A percentile compares a stretch with the other conserved stretches of the same genome.
phyloP scores from a whole-genome alignment of 2,329 filamentous ascomycete genomes.

The Dactylonectria estremocensis region DNA sequence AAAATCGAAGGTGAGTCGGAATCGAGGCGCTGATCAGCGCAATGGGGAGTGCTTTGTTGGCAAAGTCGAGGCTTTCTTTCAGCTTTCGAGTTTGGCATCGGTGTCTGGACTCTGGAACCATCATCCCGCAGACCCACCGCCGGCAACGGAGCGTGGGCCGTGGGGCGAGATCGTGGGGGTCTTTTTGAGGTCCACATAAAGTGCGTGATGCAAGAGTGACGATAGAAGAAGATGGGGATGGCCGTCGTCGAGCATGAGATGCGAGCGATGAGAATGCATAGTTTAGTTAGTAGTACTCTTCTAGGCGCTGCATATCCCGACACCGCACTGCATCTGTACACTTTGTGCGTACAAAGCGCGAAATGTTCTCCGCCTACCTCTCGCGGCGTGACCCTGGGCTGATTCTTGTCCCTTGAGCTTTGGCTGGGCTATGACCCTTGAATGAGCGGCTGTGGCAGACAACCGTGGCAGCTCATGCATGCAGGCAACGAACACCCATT shows the following conservation, averaged over 20 bases:
- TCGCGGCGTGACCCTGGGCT: not conserved
- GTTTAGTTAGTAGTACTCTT: not conserved
- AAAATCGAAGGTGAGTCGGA: conserved; percentile 5
- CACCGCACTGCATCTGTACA: not conserved
- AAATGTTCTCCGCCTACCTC: not conserved
- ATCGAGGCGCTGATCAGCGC: not conserved
- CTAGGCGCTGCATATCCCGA: not conserved
- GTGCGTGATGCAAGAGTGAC: conserved; percentile 31
- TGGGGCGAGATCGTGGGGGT: conserved; percentile 44
- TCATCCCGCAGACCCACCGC: conserved; percentile 34
- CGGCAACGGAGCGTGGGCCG: conserved; percentile 36
- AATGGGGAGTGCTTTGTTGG: conserved; percentile 12
- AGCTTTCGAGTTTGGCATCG: conserved; percentile 16
- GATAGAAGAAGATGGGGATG: conserved; percentile 19
- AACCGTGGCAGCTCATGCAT: conserved; percentile 26
- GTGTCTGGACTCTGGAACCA: conserved; percentile 12
- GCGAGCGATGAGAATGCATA: not conserved
- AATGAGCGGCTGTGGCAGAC: conserved; percentile 6
- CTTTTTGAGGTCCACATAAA: conserved; percentile 35
- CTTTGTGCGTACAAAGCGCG: not conserved
- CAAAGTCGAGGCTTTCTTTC: conserved; percentile 26
- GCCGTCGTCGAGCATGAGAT: conserved; percentile 12
- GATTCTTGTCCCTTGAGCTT: not conserved
- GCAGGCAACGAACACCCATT: conserved; percentile 15
- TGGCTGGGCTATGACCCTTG: not conserved